phyloP scores from a whole-genome alignment of 352 stramenopile genomes.

The Globisporangium nagaii region DNA sequence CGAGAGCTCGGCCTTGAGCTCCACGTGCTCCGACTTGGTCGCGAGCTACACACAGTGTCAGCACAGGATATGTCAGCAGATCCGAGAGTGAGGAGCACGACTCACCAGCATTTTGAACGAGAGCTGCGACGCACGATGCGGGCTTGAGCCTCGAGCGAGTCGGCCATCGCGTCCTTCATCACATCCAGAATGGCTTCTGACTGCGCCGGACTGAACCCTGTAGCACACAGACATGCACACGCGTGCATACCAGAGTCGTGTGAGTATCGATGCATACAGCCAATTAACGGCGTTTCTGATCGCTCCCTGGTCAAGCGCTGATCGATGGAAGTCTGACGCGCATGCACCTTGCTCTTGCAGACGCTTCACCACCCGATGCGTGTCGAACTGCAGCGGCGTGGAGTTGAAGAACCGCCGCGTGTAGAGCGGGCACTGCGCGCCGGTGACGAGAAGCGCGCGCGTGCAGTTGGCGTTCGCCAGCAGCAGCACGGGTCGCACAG shows the following conservation, averaged over 20 bases:
- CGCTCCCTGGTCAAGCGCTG: too few relatives aligned
- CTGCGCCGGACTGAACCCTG: conserved; percentile 66
- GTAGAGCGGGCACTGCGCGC: background rate
- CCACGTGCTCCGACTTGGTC: conserved; percentile 83
- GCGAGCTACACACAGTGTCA: too few relatives aligned
- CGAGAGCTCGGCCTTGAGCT: conserved; percentile 81
- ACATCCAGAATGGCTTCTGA: conserved; percentile 77
- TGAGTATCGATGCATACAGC: too few relatives aligned
- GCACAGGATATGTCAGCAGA: too few relatives aligned
- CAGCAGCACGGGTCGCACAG: background rate
- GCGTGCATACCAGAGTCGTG: too few relatives aligned
- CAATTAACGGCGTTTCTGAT: too few relatives aligned
- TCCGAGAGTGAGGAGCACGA: too few relatives aligned
- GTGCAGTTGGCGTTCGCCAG: background rate
- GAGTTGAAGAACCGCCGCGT: conserved; percentile 9
- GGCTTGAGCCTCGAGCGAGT: conserved; percentile 67
- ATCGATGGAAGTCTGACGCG: too few relatives aligned
- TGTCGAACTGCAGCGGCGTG: conserved; percentile 24
- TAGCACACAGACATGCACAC: background rate
- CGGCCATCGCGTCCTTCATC: conserved; percentile 78
- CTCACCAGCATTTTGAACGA: too few relatives aligned
- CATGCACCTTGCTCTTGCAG: conserved; percentile 77
- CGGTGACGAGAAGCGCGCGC: background rate
- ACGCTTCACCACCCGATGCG: conserved; percentile 73
- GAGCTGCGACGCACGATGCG: conserved; percentile 53